Conservation (phyloP, 148 eudicot genomes). For the Rhododendron williamsianum region DNA sequence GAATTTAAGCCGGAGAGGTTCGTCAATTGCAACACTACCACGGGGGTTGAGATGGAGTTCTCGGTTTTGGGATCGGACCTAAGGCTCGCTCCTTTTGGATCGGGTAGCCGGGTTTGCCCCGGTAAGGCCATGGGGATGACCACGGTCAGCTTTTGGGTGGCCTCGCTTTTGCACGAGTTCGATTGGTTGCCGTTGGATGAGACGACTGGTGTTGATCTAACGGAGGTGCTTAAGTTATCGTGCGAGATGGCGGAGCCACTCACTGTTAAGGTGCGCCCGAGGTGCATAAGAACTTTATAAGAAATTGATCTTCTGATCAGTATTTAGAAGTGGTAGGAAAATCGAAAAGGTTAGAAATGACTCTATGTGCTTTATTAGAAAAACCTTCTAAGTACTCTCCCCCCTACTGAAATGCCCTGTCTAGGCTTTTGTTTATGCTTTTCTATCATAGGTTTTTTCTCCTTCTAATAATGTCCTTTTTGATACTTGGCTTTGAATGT, state of each 20-base stretch:
- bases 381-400: not conserved
- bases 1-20: constrained; percentile 51
- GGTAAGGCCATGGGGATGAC: constrained; percentile 68
- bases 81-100: constrained; percentile 79
- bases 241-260: constrained; percentile 82
- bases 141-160: constrained; percentile 74
- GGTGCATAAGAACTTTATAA: not conserved
- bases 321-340: not conserved
- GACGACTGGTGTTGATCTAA: constrained; percentile 33
- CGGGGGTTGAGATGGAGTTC: constrained; percentile 2
- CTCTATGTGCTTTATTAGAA: not conserved
- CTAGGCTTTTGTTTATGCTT: not conserved
- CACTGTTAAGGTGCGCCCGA: constrained; percentile 25
- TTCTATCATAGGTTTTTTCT: not conserved
- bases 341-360: not conserved
- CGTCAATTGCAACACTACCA: not conserved
- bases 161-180: constrained; percentile 55
- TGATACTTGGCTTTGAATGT: not conserved
- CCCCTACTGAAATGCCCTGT: not conserved
- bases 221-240: constrained; percentile 61
- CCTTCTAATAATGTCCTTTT: not conserved
- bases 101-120: constrained; percentile 74
- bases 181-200: constrained; percentile 26
- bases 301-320: not conserved
- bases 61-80: constrained; percentile 65